Evolutionary conservation across 164 flowering plant species (phyloP), one percentile per base, ranked within the genome.

Genomic region (Brasenia schreberi): DNA sequence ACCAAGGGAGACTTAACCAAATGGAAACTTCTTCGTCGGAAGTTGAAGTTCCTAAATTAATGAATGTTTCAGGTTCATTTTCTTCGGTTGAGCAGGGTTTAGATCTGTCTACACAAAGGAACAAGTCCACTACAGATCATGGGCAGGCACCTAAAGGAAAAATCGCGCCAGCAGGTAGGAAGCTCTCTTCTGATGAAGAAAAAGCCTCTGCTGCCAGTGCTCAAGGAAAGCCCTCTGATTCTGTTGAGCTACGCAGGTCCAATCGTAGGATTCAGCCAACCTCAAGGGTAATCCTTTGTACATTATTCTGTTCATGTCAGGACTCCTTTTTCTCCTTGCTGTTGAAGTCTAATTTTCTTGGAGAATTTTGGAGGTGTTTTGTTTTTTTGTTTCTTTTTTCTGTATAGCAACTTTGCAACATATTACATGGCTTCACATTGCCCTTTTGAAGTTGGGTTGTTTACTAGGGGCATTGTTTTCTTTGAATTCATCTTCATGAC

Each of bases 261-360:
- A 83, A 80, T 66, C 97, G 97, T 64, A 85, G 86, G 75, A 92
- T 95, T 77, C 99, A 95, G 81, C 97, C 99, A 43, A 95, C 99
- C n/a, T 92, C 93, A 61, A 80, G 99, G 80, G 99, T 92, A 82
- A 78, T 61, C 33, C 10, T 23, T 12, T 7, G n/a, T n/a, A 12
- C 18, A 5, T 2, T 23, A 11, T 9, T 9, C 3, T 49, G 56
- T 9, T 9, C 4, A 9, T 14, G 16, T 49, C 56, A 9, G 16
- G 10, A 3, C 10, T 9, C 56, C 12, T 49, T 49, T 49, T 49
- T 33, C 39, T 33, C 39, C 3, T 33, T 4, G 39, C 39, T 3
- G 4, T 33, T 33, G 39, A 33, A 33, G 39, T 33, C 39, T 33
- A 33, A 33, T 33, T 33, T 33, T 33, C 39, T 1, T 49, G 56